Conservation (phyloP, 179 eudicot species). For the Carnegiea gigantea region DNA sequence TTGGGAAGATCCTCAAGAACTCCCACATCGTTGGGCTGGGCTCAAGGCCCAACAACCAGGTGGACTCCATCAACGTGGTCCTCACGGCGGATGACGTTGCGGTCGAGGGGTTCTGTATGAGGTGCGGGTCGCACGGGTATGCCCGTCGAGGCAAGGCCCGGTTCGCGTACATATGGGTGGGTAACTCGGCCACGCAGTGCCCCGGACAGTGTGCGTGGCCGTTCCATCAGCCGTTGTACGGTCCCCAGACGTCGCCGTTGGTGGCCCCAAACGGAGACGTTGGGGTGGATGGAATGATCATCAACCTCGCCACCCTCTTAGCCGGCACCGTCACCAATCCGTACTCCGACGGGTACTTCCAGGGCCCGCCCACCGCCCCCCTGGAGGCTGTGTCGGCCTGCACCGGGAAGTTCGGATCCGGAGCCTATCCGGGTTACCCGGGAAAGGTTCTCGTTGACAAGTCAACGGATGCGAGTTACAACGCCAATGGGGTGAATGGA, state of each 20-base stretch:
- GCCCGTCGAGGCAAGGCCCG: conserved; percentile 4
- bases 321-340: conserved; percentile 67
- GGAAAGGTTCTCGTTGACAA: conserved; percentile 49
- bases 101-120: conserved; percentile 66
- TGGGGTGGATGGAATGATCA: conserved; percentile 69
- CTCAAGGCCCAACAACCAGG: conserved; percentile 9
- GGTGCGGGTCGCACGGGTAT: conserved; percentile 65
- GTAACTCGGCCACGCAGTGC: conserved; percentile 57
- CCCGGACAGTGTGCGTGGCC: conserved; percentile 78
- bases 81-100: conserved; percentile 57
- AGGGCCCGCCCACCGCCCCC: conserved; percentile 55
- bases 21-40: conserved; percentile 38
- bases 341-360: conserved; percentile 55
- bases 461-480: conserved; percentile 59
- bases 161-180: conserved; percentile 62
- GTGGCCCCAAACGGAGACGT: conserved; percentile 71
- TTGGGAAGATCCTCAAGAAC: conserved; percentile 46
- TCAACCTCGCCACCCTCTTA: conserved; percentile 55
- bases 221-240: conserved; percentile 59
- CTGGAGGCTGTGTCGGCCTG: conserved; percentile 76
- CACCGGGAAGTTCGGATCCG: conserved; percentile 65
- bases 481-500: conserved; percentile 62
- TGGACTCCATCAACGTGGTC: conserved; percentile 38
- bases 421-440: conserved; percentile 75
- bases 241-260: conserved; percentile 63